These are phyloP conservation scores for Claviceps quebecensis DNA, from an alignment of 2,329 filamentous ascomycete genomes.

Conservation along the genomic window DNA sequence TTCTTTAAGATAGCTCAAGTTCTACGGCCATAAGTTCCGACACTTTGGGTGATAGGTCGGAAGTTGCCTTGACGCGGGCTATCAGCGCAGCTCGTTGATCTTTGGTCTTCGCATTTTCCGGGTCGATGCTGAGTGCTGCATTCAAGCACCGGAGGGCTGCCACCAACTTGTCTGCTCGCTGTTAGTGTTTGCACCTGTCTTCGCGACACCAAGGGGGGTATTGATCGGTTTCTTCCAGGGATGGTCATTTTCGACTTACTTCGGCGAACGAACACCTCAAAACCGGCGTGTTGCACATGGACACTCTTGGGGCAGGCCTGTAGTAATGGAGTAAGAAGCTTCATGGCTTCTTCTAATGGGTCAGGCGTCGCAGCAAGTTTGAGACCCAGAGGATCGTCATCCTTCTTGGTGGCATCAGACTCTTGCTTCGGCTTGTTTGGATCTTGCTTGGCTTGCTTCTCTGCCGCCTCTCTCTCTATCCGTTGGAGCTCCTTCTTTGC, in stretches of 20 bases:
- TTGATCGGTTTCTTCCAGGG: background rate
- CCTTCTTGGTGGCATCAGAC: slow-evolving; percentile 67
- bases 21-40: slow-evolving; percentile 55
- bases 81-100: slow-evolving; percentile 61
- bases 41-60: slow-evolving; percentile 48
- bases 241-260: slow-evolving; percentile 39
- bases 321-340: slow-evolving; percentile 69
- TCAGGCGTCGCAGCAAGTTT: slow-evolving; percentile 70
- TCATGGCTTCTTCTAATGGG: slow-evolving; percentile 74
- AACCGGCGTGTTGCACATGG: slow-evolving; percentile 70
- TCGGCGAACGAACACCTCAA: slow-evolving; percentile 76
- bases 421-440: slow-evolving; percentile 62
- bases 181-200: slow-evolving; percentile 1
- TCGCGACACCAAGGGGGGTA: background rate
- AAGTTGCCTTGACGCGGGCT: slow-evolving; percentile 41
- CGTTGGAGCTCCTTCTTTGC: slow-evolving; percentile 58
- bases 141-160: slow-evolving; percentile 78
- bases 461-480: slow-evolving; percentile 62
- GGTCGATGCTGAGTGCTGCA: slow-evolving; percentile 54
- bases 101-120: slow-evolving; percentile 57
- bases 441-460: slow-evolving; percentile 66
- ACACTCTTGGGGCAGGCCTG: slow-evolving; percentile 71
- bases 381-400: slow-evolving; percentile 72
- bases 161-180: slow-evolving; percentile 59
- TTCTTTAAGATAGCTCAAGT: slow-evolving; percentile 34